Base-by-base conservation (phyloP, 108 stramenopile species). In the Cylindrotheca closterium region DNA sequence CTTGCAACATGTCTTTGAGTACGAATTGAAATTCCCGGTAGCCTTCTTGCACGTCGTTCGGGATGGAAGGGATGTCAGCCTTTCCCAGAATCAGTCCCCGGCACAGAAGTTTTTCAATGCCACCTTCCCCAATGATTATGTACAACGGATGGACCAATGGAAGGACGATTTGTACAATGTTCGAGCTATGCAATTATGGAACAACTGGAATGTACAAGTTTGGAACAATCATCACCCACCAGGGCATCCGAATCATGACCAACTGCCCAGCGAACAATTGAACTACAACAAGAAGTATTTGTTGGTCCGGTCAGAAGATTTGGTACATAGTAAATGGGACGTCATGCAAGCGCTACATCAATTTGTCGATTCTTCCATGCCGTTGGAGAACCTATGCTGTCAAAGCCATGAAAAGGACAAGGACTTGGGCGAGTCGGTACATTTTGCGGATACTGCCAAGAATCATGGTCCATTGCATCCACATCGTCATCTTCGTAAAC, bases 31-130 rank as follows among this genome's bases (percentile, higher is more conserved):
- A 30, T 55, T 51, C 1, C 52, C 58, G 1, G 60, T 75, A 27
- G 65, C 73, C 26, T 85, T 78, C 58, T 27, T 93, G 21, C 91
- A 93, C 70, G 83, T 89, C 12, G 62, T 93, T 7, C 71, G 91
- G n/a, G 91, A 93, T 79, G 91, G 91, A 21, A 77, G 91, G 0
- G 91, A 93, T 59, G 77, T 93, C 26, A 77, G 87, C 47, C 70
- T 89, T 33, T 82, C 80, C 2, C 71, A 71, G 2, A 93, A 93
- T 67, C 84, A 85, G 60, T 77, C 75, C 28, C 91, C 91, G 2
- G 91, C 89, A 1, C 17, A 67, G 0, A 93, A 93, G 66, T 89
- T 87, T 62, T 93, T 81, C 51, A 60, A 75, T 33, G 29, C 34
- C 19, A 76, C 76, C 30, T 79, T 72, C 59, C 59, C 63, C 17